phyloP scores from a whole-genome alignment of 2,329 filamentous ascomycete genomes.

The Thyridium curvatum region DNA sequence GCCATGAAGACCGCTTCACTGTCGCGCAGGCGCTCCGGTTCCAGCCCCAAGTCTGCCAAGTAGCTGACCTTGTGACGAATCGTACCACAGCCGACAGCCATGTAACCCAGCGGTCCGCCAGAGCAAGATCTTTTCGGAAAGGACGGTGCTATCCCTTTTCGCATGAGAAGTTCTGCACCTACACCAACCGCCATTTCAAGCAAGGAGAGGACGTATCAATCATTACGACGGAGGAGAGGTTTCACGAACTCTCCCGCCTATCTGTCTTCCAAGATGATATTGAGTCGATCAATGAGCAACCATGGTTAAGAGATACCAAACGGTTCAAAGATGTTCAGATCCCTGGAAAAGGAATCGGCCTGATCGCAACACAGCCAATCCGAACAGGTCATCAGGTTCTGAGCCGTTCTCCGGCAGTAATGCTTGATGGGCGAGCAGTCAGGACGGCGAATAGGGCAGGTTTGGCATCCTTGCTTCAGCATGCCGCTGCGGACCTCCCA shows the following conservation, averaged over 20 bases:
- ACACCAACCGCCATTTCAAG: slow-evolving; percentile 15
- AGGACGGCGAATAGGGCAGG: slow-evolving; percentile 10
- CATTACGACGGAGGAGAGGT: slow-evolving; percentile 16
- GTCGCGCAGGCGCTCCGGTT: too few relatives aligned
- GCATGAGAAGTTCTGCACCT: slow-evolving; percentile 14
- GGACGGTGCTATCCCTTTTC: too few relatives aligned
- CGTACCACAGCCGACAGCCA: too few relatives aligned
- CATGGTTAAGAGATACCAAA: neutral
- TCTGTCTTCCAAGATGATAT: slow-evolving; percentile 1
- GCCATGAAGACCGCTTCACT: too few relatives aligned
- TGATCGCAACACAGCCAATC: slow-evolving; percentile 19
- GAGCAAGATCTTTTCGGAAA: too few relatives aligned
- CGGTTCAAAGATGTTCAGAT: slow-evolving; percentile 16
- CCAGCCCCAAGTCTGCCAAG: too few relatives aligned
- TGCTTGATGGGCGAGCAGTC: slow-evolving; percentile 21
- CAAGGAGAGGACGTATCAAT: slow-evolving; percentile 16
- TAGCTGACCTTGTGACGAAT: too few relatives aligned
- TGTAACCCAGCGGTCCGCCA: too few relatives aligned
- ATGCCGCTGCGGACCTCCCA: slow-evolving; percentile 17
- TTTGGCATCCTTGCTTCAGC: slow-evolving; percentile 14
- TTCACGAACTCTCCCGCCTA: slow-evolving; percentile 10
- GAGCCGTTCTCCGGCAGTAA: slow-evolving; percentile 19
- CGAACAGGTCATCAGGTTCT: slow-evolving; percentile 19
- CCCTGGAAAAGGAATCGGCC: slow-evolving; percentile 21
- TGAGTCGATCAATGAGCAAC: too few relatives aligned